Evolutionary conservation across 257 asterid genomes (phyloP), one percentile per base, ranked within the genome.

Genomic region (Dorcoceras hygrometricum): DNA sequence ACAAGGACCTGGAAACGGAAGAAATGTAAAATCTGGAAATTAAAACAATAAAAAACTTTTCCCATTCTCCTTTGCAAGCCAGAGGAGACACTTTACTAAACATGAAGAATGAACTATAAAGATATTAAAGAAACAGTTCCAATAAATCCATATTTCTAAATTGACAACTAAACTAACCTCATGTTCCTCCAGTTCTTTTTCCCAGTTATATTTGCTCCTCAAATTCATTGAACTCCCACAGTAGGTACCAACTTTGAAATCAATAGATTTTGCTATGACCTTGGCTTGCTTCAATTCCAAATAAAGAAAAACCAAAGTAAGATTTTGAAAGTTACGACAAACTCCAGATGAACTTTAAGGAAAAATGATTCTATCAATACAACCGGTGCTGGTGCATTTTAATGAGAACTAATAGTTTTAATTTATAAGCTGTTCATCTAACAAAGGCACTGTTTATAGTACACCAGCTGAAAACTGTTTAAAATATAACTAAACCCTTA

Each of bases 1-100:
- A 90, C 97, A 72, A 94, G 85, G 83, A 94, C 82, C 99, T 94
- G 95, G 75, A 81, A 54, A 73, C 55, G 50, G 71, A 68, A 68
- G 71, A 25, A 63, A 68, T 43, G 39, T 57, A 56, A 9, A 59
- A 19, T 53, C 57, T 5, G 16, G 32, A 62, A 65, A 27, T 36
- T 10, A 29, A 16, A 57, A 51, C 28, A 23, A 6, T 5, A 18
- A 39, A 60, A 48, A 32, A 5, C 57, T 32, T 25, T 53, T 57
- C 23, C 27, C 36, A 28, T 4, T 65, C 18, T n/a, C 46, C 54
- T 57, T 32, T 27, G 58, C 57, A 46, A 63, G 68, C 23, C 62
- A 46, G 58, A 55, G 63, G 53, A 34, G 65, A 32, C 51, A n/a
- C 58, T 29, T 58, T 59, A 68, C 59, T 26, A 25, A 50, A 1